Evolutionary conservation across 805 yeast genomes (phyloP).

Genomic region (Lipomyces yamadae): DNA sequence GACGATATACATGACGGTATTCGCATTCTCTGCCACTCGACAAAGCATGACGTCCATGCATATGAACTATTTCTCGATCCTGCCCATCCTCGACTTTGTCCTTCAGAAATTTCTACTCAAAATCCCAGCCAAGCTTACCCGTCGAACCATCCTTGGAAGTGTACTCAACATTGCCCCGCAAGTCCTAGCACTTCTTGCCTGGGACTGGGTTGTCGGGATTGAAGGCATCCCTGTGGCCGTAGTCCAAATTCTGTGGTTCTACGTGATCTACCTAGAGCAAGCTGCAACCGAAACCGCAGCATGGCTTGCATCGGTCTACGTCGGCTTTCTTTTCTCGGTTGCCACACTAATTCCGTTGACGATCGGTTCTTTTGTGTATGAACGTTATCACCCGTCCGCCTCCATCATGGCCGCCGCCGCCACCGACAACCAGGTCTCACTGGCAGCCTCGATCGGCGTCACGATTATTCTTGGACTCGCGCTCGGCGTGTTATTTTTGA

Average conservation of each 20-base stretch:
- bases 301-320: slow-evolving; percentile 36
- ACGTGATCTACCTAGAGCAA: slow-evolving; percentile 30
- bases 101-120: slow-evolving; percentile 28
- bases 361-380: slow-evolving; percentile 12
- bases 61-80: slow-evolving; percentile 36
- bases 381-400: background rate
- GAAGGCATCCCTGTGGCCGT: slow-evolving; percentile 32
- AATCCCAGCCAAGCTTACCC: slow-evolving; percentile 16
- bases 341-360: slow-evolving; percentile 16
- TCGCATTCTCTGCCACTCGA: slow-evolving; percentile 22
- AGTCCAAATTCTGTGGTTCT: slow-evolving; percentile 30
- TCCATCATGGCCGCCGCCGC: background rate
- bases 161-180: slow-evolving; percentile 32
- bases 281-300: slow-evolving; percentile 32
- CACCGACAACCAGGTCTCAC: background rate
- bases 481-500: slow-evolving; percentile 19
- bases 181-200: slow-evolving; percentile 23
- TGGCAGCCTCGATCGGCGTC: background rate
- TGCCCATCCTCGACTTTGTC: slow-evolving; percentile 32
- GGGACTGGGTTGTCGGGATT: slow-evolving; percentile 29
- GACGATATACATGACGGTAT: slow-evolving; percentile 13
- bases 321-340: slow-evolving; percentile 26
- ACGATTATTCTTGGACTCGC: slow-evolving; percentile 15
- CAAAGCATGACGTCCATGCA: slow-evolving; percentile 35
- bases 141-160: slow-evolving; percentile 21